Base-by-base conservation (phyloP, 2,329 filamentous ascomycete genomes). In the Emergomyces pasteurianus region DNA sequence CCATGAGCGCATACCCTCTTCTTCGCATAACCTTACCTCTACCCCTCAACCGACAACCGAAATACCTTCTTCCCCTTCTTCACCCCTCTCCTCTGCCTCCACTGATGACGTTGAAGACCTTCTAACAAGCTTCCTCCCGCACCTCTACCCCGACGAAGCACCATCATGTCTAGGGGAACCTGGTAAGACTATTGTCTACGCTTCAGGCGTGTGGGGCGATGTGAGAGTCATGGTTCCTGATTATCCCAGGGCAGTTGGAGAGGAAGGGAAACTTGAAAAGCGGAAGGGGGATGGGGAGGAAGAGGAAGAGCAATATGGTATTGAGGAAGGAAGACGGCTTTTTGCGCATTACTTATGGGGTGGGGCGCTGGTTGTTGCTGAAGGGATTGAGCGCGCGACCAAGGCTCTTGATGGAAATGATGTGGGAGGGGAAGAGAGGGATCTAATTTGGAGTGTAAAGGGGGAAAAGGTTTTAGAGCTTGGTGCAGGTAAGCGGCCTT, bases 321-420 rank as follows among this genome's bases (percentile, higher is more conserved):
- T 71, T 3, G 79, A 84, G 59, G 75, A 78, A 58, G 77, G 79
- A 47, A 66, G 82, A 58, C 73, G 71, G 57, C 77, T 84, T 42
- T 84, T 83, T 71, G 81, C 81, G 40, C 82, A 85, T 70, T 80
- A 83, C 65, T 67, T 85, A 31, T 85, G 82, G 82, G 84, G 83
- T 67, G 78, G 81, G 1, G 74, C 68, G 0, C 68, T 78, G 66
- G 70, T 78, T n/a, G 68, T 75, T 46, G 75, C 76, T 5, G 75
- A 77, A 63, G 71, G 70, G 1, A 67, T 79, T 2, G 75, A 65
- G 60, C 61, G 26, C n/a, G 58, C 63, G 49, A 54, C 7, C 21
- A 26, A 31, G 43, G 16, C 1, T 53, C 21, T 14, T 49, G 18
- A 31, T 31, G 21, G 16, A 12, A 66, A 68, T 49, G 61, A 54